Base-by-base conservation (phyloP, 805 yeast species). In the Saturnispora hagleri region DNA sequence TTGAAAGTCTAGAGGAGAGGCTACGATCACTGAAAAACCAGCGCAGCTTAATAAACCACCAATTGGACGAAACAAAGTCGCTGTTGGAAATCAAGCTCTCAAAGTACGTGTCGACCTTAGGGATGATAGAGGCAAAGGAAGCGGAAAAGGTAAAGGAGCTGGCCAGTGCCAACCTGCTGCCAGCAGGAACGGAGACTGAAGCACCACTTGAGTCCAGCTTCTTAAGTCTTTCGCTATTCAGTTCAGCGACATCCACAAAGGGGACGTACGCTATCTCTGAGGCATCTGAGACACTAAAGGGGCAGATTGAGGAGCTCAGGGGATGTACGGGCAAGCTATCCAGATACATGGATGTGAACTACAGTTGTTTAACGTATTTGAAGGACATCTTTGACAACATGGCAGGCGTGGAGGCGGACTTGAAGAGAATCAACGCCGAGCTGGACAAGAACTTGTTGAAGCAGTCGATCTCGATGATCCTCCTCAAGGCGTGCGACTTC, bases 1-100 rank as follows among this genome's bases (percentile, higher is more conserved):
- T 79, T 9, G 55, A 40, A 2, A 61, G 60, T 1, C 57, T 77
- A 42, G 78, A 77, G 52, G 42, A 52, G 8, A 65, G 66, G 36
- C 57, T 79, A 31, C 43, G 48, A 8, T 53, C 57, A 2, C 55
- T 76, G n/a, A 67, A 64, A 43, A 56, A 56, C 2, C 73, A 72
- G 58, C 70, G 70, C 48, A 55, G 52, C 10, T 53, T 69, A 3
- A 49, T 79, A 0, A 57, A 59, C 9, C 49, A 56, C 9, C 82
- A 77, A 57, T 62, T 77, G 28, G 64, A 67, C 26, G 71, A 70
- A 18, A 70, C 82, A 0, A 72, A 75, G 56, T 76, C 81, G 2
- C 69, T 78, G 3, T 56, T 79, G 26, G 82, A 78, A 51, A 73
- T 77, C 52, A 71, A 68, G 54, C 60, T 78, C 0, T 72, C 77